Evolutionary conservation across 2,329 filamentous ascomycete genomes (phyloP).

Genomic region (Hawksworthiomyces lignivorus): DNA sequence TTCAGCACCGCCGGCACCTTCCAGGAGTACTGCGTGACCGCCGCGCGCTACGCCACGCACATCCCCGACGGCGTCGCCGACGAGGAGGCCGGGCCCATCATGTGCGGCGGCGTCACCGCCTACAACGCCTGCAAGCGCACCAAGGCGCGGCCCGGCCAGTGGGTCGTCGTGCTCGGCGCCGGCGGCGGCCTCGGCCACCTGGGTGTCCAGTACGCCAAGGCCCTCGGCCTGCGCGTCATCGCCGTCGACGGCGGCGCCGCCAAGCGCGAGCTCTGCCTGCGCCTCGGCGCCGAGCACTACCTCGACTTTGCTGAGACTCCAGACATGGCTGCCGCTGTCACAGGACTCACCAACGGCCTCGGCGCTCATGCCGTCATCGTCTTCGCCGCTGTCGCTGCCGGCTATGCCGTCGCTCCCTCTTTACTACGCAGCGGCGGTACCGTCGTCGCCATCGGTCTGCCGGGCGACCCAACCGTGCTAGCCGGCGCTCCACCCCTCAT

Average conservation of each 20-base stretch:
- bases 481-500: slow-evolving; percentile 9
- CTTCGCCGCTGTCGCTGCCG: slow-evolving; percentile 78
- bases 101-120: slow-evolving; percentile 17
- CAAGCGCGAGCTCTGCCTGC: slow-evolving; percentile 10
- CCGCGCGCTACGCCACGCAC: slow-evolving; percentile 33
- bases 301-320: no score
- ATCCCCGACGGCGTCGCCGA: slow-evolving; percentile 19
- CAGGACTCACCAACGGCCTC: no score
- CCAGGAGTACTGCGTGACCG: slow-evolving; percentile 18
- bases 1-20: slow-evolving; percentile 15
- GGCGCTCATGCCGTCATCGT: no score
- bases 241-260: slow-evolving; percentile 12
- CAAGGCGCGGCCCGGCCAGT: slow-evolving; percentile 10
- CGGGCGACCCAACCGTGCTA: slow-evolving; percentile 51
- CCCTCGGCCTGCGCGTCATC: slow-evolving; percentile 14
- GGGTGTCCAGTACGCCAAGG: slow-evolving; percentile 14
- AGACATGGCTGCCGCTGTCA: no score
- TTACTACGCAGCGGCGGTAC: slow-evolving; percentile 77
- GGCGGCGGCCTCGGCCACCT: slow-evolving; percentile 21
- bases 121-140: slow-evolving; percentile 13
- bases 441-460: slow-evolving; percentile 83
- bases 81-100: slow-evolving; percentile 17
- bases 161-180: slow-evolving; percentile 23
- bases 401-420: slow-evolving; percentile 85
- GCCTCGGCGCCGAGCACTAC: slow-evolving; percentile 14